Evolutionary conservation across 1,139 yeast genomes (phyloP), one percentile per base, ranked within the genome.

Genomic region (Meyerozyma elateridarum): DNA sequence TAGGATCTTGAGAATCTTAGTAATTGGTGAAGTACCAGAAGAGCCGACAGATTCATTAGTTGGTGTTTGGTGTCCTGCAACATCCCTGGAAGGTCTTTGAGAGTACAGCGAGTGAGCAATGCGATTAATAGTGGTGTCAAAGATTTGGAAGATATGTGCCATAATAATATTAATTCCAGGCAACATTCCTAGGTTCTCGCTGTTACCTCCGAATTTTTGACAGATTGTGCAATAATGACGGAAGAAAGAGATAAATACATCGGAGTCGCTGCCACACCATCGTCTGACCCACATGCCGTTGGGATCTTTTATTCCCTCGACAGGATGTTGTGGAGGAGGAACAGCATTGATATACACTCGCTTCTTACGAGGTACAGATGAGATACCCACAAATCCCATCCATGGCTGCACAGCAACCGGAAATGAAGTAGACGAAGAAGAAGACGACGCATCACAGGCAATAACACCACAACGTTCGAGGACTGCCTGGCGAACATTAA

Each of bases 211-310:
- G 15, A 16, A 19, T 28, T 25, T 27, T 20, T 28, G 18, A 18
- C 30, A 22, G 28, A 30, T 29, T 19, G 40, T 49, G 31, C 42
- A 44, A 48, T 81, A 82, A 52, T 85, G 94, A 48, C 85, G 78
- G 36, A 84, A 60, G 46, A 85, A 85, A 1, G 93, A 79, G 41
- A 74, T 73, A 53, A 85, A 84, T 2, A 85, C 67, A 54, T 45
- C 79, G 58, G 88, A 85, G 71, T 61, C 85, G 33, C 61, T 54
- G 41, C 52, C 51, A 41, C 61, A 56, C 73, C 73, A 69, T 32
- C 71, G 59, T 34, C 76, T 62, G 2, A 76, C 79, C 94, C 94
- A 84, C 9, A 70, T 57, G 0, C 85, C 88, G 38, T 65, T 70
- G 4, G 85, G 77, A 37, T 76, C 82, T 18, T 63, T 59, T 13